Evolutionary conservation across 345 rosid species (phyloP), one percentile per base, ranked within the genome.

Genomic region (Crucihimalaya himalaica): DNA sequence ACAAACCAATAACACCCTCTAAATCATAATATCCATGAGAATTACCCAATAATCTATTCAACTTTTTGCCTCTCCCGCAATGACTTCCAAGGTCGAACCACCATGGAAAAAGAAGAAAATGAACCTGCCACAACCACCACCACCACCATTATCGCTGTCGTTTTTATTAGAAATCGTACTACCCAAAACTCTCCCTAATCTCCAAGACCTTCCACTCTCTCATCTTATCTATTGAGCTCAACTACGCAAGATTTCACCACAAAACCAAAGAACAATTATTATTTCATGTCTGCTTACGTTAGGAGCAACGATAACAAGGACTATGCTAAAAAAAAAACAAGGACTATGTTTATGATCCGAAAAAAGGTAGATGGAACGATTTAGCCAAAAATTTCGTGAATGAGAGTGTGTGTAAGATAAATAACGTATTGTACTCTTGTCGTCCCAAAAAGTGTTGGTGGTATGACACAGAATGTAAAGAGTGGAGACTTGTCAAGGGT

Each of bases 171-270:
- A 78, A 84, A 37, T 76, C 77, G 15, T 70, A 83, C 71, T 83
- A 84, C 72, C 93, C 88, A 4, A 54, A 42, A 21, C 96, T 91
- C 53, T 81, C 83, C 18, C 51, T 77, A 3, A 88, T 89, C 79
- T 89, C 88, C 28, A 87, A 78, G 34, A 47, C 86, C 27, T 73
- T 91, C 56, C 83, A 60, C 8, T 72, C 87, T 39, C 76, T 23
- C 25, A 19, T 89, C 69, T 79, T 72, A 3, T 87, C 92, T 23
- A 63, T 86, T 14, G 74, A 75, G 50, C 77, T 84, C 63, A 81
- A 69, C 79, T 16, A 84, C 45, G 76, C 86, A 1, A 86, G 97
- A 58, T 80, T 79, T 31, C 86, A 80, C 67, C 78, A 83, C 81
- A 19, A 54, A 64, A 63, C 55, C 1, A 5, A 12, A 28, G 47